A percentile compares a stretch with the other conserved stretches of the same genome.
phyloP scores from a whole-genome alignment of 257 asterid genomes.

The Scutellaria minor region DNA sequence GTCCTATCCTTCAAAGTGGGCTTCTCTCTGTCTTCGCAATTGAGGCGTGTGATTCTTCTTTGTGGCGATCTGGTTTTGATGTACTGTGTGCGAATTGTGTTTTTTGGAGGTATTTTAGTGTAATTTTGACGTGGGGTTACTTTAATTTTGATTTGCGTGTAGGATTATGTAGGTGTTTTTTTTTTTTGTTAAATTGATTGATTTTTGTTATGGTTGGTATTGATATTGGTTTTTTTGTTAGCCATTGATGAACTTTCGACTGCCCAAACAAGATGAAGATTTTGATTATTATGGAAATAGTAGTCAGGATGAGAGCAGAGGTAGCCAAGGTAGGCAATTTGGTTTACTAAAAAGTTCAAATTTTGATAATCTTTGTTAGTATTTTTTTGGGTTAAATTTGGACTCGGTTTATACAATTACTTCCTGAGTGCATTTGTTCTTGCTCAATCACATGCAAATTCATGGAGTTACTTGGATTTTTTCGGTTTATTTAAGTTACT shows the following conservation, averaged over 20 bases:
- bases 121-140: conserved; percentile 26
- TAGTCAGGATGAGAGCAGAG: conserved; percentile 99
- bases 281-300: conserved; percentile 88
- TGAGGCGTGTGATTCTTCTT: conserved; percentile 32
- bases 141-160: conserved; percentile 29
- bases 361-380: conserved; percentile 14
- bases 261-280: conserved; percentile 89
- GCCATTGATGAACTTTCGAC: conserved; percentile 93
- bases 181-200: conserved; percentile 27
- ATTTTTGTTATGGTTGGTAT: conserved; percentile 33
- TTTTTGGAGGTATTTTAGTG: conserved; percentile 7
- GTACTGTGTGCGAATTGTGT: conserved; percentile 7
- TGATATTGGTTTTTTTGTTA: conserved; percentile 48
- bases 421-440: not conserved
- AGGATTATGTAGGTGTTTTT: conserved; percentile 15
- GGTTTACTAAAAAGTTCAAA: conserved; percentile 27
- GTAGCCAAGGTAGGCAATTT: conserved; percentile 78
- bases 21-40: conserved; percentile 28
- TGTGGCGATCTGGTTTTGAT: conserved; percentile 34
- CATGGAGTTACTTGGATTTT: conserved; percentile 16
- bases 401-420: conserved; percentile 3
- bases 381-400: conserved; percentile 23
- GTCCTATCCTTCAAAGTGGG: conserved; percentile 22
- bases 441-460: conserved; percentile 28
- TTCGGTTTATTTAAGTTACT: conserved; percentile 22